Base-by-base conservation (phyloP, 1,284 basidiomycete genomes). In the Leccinum fuscescens region DNA sequence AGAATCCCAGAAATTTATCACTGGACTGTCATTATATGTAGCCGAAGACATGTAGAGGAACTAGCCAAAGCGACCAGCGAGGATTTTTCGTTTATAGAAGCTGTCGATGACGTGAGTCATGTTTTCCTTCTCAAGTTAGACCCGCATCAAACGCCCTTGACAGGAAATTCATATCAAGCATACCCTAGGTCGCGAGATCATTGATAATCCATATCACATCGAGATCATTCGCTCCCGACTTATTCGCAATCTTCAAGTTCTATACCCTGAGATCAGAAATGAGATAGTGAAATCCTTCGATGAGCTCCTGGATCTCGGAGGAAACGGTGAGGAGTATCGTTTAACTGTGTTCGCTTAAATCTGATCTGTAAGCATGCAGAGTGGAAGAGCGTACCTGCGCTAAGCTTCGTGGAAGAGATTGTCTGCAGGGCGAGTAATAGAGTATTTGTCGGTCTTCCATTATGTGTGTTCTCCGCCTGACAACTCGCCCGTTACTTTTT, bases 1-100 rank as follows among this genome's bases (percentile, higher is more conserved):
- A 81, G 79, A 60, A 62, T 84, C 1, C 69, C 80, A 0, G 67
- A 72, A 2, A 59, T 75, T 2, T 68, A 69, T 27, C 64, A 66
- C 39, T 83, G 81, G 82, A 58, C 73, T 0, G 72, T 84, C 15
- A 44, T 83, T 24, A 60, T 80, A 1, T 75, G 66, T 29, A 75
- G 68, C 4, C 69, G 62, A 0, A 64, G 70, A n/a, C 63, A 75
- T n/a, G 64, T 80, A 6, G 77, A 80, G 3, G 81, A 84, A 48
- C 52, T 83, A 11, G 67, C 74, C 2, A 77, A 67, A 35, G 75
- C 77, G 1, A 67, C 74, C 0, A 78, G 79, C 17, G 75, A 78
- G 14, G 63, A 69, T 3, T 58, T 82, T 6, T 81, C 78, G 0
- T 72, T 77, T 39, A 14, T 60, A 0, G 75, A 74, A 14, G 78